These are phyloP conservation scores for Grigorovia yakushimaensis DNA, from an alignment of 805 yeast genomes.

Conservation along the genomic window DNA sequence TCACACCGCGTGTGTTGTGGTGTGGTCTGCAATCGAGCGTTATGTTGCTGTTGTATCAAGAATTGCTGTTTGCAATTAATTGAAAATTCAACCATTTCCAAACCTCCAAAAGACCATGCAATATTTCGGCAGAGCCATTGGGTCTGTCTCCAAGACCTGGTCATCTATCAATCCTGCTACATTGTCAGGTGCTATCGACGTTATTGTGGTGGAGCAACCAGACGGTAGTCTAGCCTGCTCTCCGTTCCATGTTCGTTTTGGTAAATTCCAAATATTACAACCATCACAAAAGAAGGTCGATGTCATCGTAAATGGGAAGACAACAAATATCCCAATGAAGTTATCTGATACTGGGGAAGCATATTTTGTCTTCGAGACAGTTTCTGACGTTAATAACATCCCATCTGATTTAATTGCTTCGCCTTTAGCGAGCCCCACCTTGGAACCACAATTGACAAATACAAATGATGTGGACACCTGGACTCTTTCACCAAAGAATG, in stretches of 20 bases:
- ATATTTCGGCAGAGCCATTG: conserved; percentile 92
- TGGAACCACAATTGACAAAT: conserved; percentile 41
- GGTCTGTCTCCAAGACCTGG: conserved; percentile 94
- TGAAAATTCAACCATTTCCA: not conserved
- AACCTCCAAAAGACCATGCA: conserved; percentile 47
- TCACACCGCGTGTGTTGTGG: conserved; percentile 95
- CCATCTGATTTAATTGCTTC: conserved; percentile 77
- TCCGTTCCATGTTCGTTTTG: conserved; percentile 95
- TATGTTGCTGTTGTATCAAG: conserved; percentile 75
- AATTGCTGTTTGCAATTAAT: not conserved
- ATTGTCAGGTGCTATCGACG: conserved; percentile 92
- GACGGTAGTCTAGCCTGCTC: conserved; percentile 74
- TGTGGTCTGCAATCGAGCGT: conserved; percentile 90
- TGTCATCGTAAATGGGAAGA: conserved; percentile 71
- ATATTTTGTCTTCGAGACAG: conserved; percentile 87
- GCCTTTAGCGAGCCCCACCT: conserved; percentile 63
- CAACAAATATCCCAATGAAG: conserved; percentile 86
- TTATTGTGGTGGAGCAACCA: conserved; percentile 85
- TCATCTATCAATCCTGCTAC: conserved; percentile 95
- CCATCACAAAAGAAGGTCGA: conserved; percentile 95
- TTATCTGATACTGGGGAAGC: conserved; percentile 98
- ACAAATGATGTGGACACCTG: conserved; percentile 13
- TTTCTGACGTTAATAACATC: conserved; percentile 44
- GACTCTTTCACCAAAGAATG: conserved; percentile 4
- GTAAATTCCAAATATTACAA: conserved; percentile 82